Evolutionary conservation across 805 yeast species (phyloP), one percentile per base, ranked within the genome.

Genomic region (Ogataea henricii): DNA sequence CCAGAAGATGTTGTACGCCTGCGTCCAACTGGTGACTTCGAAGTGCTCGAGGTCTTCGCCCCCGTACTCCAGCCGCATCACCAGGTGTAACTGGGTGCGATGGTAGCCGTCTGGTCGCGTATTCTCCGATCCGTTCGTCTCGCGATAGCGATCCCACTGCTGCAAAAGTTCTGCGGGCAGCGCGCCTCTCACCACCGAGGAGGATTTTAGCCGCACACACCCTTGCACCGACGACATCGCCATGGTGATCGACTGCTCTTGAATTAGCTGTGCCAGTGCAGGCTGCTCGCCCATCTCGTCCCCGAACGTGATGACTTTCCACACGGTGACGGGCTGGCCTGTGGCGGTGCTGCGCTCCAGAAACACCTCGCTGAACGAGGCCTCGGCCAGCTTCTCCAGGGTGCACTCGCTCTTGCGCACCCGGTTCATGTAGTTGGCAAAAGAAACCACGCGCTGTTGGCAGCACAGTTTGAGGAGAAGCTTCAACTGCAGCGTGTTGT

Each of bases 281-380:
- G 74, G 65, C 56, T 77, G 82, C 6, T 70, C 73, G 29, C 59
- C 56, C 27, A 63, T 66, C 17, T 64, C 71, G 40, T 69, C 65
- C 16, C 79, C 81, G 65, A 81, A 78, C 8, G 85, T 83, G 44
- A 79, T 70, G 14, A 81, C 59, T 52, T 80, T 79, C 64, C 74
- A 69, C 27, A 78, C 74, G 39, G 63, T 63, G 26, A 63, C 44
- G 4, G 66, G 63, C 13, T 56, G 54, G 18, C 56, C 58, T 4
- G 61, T 53, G 14, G 48, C 34, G 18, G 47, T 47, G 33, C 56
- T 56, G 40, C 58, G 66, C 32, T 67, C 63, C 6, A 65, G 54
- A 45, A 64, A 77, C 6, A 76, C 74, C 50, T 78, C 80, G 46
- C 73, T 67, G 56, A 67, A 74, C 1, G 77, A 67, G 1, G 81